These are phyloP conservation scores for Mycena metata DNA, from an alignment of 768 basidiomycete species.

Conservation along the genomic window DNA sequence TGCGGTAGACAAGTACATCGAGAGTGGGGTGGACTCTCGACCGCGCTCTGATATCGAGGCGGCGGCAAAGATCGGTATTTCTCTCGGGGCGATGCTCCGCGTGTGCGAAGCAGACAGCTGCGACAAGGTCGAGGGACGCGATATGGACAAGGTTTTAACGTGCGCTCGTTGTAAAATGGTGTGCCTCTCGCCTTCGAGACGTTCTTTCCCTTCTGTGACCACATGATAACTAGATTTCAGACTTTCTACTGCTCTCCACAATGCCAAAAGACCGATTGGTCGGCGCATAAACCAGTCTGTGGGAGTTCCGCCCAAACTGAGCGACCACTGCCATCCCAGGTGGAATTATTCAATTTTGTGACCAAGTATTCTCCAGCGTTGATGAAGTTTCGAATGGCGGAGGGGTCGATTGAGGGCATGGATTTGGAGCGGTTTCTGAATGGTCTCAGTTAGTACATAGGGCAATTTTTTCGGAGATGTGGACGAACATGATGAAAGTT, in stretches of 20 bases:
- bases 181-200: neutral
- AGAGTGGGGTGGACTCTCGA: conserved; percentile 29
- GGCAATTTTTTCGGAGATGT: too few species aligned
- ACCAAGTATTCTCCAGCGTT: conserved; percentile 13
- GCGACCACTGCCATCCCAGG: conserved; percentile 20
- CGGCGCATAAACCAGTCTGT: conserved; percentile 31
- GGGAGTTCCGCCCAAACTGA: conserved; percentile 7
- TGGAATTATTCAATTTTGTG: conserved; percentile 7
- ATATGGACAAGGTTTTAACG: conserved; percentile 32
- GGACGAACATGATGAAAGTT: too few species aligned
- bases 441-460: too few species aligned
- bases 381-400: conserved; percentile 2
- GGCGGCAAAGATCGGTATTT: conserved; percentile 41
- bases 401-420: neutral
- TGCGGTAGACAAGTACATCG: conserved; percentile 44
- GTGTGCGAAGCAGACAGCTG: conserved; percentile 41
- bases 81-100: conserved; percentile 41
- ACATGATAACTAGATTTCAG: conserved; percentile 6
- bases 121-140: conserved; percentile 33
- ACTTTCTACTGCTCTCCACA: conserved; percentile 39
- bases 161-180: conserved; percentile 46
- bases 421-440: neutral
- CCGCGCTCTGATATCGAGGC: conserved; percentile 39
- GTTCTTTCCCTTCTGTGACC: neutral
- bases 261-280: conserved; percentile 40